Base-by-base conservation (phyloP, 2,329 filamentous ascomycete species). In the Neurospora crassa region DNA sequence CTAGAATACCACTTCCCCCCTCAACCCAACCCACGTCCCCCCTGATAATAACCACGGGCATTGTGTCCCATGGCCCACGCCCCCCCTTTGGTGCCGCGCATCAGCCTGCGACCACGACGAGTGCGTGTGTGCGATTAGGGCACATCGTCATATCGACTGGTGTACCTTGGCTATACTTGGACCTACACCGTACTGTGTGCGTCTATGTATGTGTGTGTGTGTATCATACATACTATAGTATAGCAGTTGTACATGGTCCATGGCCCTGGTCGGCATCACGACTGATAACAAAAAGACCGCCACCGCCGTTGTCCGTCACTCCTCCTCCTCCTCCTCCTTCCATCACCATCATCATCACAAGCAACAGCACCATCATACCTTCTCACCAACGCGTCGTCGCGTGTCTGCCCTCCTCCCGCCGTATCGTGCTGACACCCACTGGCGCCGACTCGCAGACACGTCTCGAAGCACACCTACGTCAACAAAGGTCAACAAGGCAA, bases 401-500 rank as follows among this genome's bases (percentile, higher is more conserved):
- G 70, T 74, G 70, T 72, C 68, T 72, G 43, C 42, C 63, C 68
- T 14, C 63, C 47, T 63, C 69, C 68, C 68, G 11, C 20, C 70
- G 24, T 71, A 20, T 24, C 71, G 20, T 73, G 74, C 79, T 82
- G 73, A 82, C 77, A 45, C 74, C 78, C 76, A 76, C 77, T 72
- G 77, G 70, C 73, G 72, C 74, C 73, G 71, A 42, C 68, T 69
- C 70, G 69, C 76, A 85, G 83, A 82, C 78, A 77, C 79, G 79
- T 82, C 82, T 81, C 81, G 82, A 85, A 86, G 83, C 82, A 80
- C 77, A 73, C 71, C 75, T 72, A 71, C 75, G 71, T 77, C 78
- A 74, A 78, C 76, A 79, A 78, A 73, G 78, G 79, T 81, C 80
- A 84, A 83, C 79, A 89, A 89, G 87, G 88, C 88, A 86, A 85